Percentiles rank a stretch among this genome's conserved stretches.
phyloP scores from a whole-genome alignment of 2,329 filamentous ascomycete species.

The Cladosporium phlei region DNA sequence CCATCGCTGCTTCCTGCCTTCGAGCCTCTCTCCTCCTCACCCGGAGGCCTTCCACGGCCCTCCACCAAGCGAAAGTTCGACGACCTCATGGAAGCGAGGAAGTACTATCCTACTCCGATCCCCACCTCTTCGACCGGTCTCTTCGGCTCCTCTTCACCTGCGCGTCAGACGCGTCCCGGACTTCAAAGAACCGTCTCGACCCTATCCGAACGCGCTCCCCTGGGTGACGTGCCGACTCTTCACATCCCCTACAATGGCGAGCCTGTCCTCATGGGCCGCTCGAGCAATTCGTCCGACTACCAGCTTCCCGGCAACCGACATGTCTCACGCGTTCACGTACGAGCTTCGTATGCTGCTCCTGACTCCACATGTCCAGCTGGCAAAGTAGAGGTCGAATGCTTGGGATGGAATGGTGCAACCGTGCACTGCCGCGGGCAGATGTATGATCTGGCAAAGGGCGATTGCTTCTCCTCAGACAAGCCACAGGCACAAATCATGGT shows the following conservation, averaged over 20 bases:
- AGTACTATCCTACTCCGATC: conserved; percentile 82
- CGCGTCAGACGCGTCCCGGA: conserved; percentile 46
- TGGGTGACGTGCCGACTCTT: conserved; percentile 77
- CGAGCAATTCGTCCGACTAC: conserved; percentile 91
- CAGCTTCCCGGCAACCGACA: conserved; percentile 88
- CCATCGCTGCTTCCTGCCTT: conserved; percentile 72
- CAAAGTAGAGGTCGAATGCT: conserved; percentile 81
- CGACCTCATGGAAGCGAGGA: conserved; percentile 48
- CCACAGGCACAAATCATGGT: conserved; percentile 87
- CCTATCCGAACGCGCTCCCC: conserved; percentile 73
- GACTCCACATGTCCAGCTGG: conserved; percentile 63
- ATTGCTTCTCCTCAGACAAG: conserved; percentile 85
- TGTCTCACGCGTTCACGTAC: conserved; percentile 89
- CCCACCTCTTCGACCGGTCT: conserved; percentile 92
- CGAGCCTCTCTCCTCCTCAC: conserved; percentile 74
- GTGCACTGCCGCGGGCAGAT: conserved; percentile 85
- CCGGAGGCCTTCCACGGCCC: conserved; percentile 62
- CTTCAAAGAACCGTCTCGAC: conserved; percentile 59
- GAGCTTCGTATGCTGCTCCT: conserved; percentile 74
- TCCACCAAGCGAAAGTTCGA: conserved; percentile 62
- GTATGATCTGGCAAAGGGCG: conserved; percentile 80
- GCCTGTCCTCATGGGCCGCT: conserved; percentile 79
- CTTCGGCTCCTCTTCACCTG: conserved; percentile 71
- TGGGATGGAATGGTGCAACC: conserved; percentile 93
- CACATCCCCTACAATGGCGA: conserved; percentile 79